phyloP scores from a whole-genome alignment of 805 yeast species.

The Yueomyces sp. region DNA sequence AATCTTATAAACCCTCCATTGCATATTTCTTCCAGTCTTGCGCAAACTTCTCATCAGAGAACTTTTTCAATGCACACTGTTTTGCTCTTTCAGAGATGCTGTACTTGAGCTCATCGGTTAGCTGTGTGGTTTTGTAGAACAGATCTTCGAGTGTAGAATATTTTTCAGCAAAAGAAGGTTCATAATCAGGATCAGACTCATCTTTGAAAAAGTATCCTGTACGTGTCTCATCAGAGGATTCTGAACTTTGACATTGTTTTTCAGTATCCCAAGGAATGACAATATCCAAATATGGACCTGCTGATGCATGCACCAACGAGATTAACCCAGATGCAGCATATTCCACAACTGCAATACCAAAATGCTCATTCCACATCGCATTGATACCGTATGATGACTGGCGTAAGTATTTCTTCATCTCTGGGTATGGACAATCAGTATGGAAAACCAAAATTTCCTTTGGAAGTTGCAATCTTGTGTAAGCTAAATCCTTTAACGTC shows the following conservation, averaged over 20 bases:
- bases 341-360: slow-evolving; percentile 95
- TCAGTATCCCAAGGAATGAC: slow-evolving; percentile 41
- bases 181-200: slow-evolving; percentile 52
- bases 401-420: slow-evolving; percentile 40
- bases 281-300: slow-evolving; percentile 87
- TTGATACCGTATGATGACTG: slow-evolving; percentile 67
- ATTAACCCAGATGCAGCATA: slow-evolving; percentile 74
- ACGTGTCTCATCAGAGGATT: slow-evolving; percentile 29
- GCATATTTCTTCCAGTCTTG: slow-evolving; percentile 34
- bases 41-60: slow-evolving; percentile 49
- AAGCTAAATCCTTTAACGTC: slow-evolving; percentile 32
- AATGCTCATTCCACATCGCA: slow-evolving; percentile 99
- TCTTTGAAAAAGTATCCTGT: slow-evolving; percentile 76
- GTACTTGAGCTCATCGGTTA: slow-evolving; percentile 25
- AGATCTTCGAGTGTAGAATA: slow-evolving; percentile 38
- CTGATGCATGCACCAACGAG: slow-evolving; percentile 87
- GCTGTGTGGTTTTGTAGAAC: slow-evolving; percentile 31
- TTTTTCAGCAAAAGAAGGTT: slow-evolving; percentile 1
- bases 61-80: slow-evolving; percentile 34
- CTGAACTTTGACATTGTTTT: slow-evolving; percentile 13
- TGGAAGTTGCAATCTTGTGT: slow-evolving; percentile 28
- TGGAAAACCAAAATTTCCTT: slow-evolving; percentile 33
- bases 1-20: slow-evolving; percentile 2
- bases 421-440: slow-evolving; percentile 61
- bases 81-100: slow-evolving; percentile 34